These are phyloP conservation scores for Artemisia argyi DNA, from an alignment of 129 eudicot genomes.

Conservation along the genomic window DNA sequence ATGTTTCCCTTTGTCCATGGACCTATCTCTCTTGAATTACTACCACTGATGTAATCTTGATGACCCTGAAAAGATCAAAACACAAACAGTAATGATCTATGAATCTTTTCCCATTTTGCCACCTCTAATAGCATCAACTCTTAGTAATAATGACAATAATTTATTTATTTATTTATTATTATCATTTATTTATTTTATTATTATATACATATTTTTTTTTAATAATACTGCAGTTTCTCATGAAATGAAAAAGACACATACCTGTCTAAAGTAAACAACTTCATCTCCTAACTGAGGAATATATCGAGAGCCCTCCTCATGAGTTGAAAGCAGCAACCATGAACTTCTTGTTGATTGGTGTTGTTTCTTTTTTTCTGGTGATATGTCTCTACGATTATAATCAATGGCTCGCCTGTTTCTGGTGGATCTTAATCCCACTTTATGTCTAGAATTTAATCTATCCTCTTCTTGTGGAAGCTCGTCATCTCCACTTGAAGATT, in stretches of 20 bases:
- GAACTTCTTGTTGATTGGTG: slow-evolving; percentile 59
- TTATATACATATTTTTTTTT: too few species aligned
- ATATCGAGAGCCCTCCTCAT: slow-evolving; percentile 72
- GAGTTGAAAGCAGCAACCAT: slow-evolving; percentile 72
- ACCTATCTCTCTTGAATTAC: slow-evolving; percentile 44
- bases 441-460: slow-evolving; percentile 45
- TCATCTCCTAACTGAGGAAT: slow-evolving; percentile 90
- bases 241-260: slow-evolving; percentile 10
- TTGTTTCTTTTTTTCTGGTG: slow-evolving; percentile 58
- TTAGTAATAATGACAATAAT: too few species aligned
- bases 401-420: slow-evolving; percentile 60
- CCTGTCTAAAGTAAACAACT: slow-evolving; percentile 91
- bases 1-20: slow-evolving; percentile 91
- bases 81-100: not conserved
- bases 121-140: too few species aligned
- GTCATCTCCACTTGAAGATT: slow-evolving; percentile 37
- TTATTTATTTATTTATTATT: too few species aligned
- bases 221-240: too few species aligned
- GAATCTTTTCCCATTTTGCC: too few species aligned
- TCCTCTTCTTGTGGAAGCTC: slow-evolving; percentile 52
- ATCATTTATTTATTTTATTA: too few species aligned
- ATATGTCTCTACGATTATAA: slow-evolving; percentile 42
- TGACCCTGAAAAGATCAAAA: slow-evolving; percentile 63
- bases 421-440: slow-evolving; percentile 72
- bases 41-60: slow-evolving; percentile 51